phyloP scores from a whole-genome alignment of 441 rosid genomes.

The Biscutella auriculata region DNA sequence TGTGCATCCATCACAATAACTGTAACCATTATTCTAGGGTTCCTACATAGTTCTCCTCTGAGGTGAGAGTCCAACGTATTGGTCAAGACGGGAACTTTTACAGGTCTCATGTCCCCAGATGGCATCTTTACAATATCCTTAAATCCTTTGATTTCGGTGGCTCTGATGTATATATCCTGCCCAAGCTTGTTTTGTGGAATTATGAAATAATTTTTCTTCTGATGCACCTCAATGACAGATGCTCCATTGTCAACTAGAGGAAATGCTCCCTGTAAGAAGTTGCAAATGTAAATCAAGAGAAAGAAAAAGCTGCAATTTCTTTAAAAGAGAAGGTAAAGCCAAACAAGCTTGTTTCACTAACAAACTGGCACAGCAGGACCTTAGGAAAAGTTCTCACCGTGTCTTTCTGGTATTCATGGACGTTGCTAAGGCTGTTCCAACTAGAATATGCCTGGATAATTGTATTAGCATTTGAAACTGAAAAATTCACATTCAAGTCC shows the following conservation, averaged over 20 bases:
- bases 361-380: neutral
- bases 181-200: constrained; percentile 94
- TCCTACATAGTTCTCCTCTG: constrained; percentile 42
- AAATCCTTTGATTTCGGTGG: constrained; percentile 51
- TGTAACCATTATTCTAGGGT: constrained; percentile 61
- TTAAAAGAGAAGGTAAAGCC: constrained; percentile 6
- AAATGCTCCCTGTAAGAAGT: constrained; percentile 41
- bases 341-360: constrained; percentile 9
- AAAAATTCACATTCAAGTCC: constrained; percentile 80
- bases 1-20: constrained; percentile 63
- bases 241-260: constrained; percentile 39
- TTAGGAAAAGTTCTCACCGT: constrained; percentile 31
- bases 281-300: constrained; percentile 7
- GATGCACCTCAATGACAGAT: constrained; percentile 60
- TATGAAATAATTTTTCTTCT: constrained; percentile 65
- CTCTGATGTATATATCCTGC: constrained; percentile 77
- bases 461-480: constrained; percentile 83
- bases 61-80: constrained; percentile 85
- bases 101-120: constrained; percentile 75
- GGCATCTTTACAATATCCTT: constrained; percentile 66
- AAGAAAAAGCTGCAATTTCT: neutral
- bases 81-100: constrained; percentile 80
- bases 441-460: constrained; percentile 94
- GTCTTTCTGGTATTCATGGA: constrained; percentile 37
- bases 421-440: constrained; percentile 75